Evolutionary conservation across 75 land plant species (phyloP), one percentile per base, ranked within the genome.

Genomic region (Pseudotsuga menziesii): DNA sequence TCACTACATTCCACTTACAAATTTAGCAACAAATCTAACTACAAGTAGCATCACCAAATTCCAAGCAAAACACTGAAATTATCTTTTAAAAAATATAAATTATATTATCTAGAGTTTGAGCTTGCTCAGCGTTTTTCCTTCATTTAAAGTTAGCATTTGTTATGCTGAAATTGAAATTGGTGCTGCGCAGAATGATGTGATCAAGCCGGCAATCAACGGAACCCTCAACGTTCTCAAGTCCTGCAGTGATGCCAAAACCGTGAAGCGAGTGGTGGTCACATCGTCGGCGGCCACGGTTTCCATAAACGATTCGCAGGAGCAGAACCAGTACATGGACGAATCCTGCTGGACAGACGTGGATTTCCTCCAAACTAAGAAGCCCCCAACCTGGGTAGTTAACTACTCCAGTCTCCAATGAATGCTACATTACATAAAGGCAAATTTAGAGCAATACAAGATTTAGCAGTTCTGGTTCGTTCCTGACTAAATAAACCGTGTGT

Each of bases 211-310:
- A 16, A 13, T 83, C 22, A 55, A 79, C 20, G 87, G 87, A 14
- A 79, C 61, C 16, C 19, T 83, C 19, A 85, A 85, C 67, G 82
- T 85, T 13, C 78, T 85, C 0, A 76, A 64, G 72, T 54, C 87
- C 9, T 85, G 87, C 56, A 39, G 78, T 32, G 76, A 83, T 56
- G 80, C 80, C 23, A 35, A 86, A 19, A 73, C 82, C 0, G 60
- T 85, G 32, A 75, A 79, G 61, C 75, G 85, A 4, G 76, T 83
- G 22, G 76, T 85, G 27, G 39, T 83, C 57, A 79, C 87, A 26
- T 79, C 86, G 4, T 83, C 82, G 19, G 80, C 69, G 35, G 80
- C 87, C 20, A 82, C 86, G 55, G 26, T 59, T 14, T 32, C 81
- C 12, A 59, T 80, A 13, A 54, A 54, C n/a, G 54, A 76, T 0